Base-by-base conservation (phyloP, 2,329 filamentous ascomycete genomes). In the Xylaria sp. region DNA sequence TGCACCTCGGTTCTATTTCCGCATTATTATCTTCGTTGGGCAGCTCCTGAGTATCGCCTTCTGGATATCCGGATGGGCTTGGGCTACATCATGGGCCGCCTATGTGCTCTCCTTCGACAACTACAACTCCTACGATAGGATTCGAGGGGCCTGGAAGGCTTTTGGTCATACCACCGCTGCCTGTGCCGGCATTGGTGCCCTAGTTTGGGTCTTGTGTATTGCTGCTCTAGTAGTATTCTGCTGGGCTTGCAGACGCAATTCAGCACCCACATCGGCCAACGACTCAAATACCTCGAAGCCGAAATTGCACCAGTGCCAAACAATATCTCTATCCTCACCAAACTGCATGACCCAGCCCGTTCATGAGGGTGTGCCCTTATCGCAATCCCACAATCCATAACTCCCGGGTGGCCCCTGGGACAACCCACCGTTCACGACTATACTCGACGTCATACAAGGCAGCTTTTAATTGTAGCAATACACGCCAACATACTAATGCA, bases 41-140 rank as follows among this genome's bases (percentile, higher is more conserved):
- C 78, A 80, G 38, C 60, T 73, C 47, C 66, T 81, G 44, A 68
- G 63, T 54, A 61, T 74, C 59, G 74, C 83, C 67, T 79, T 83
- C 65, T 82, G 81, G 79, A 72, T 83, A 8, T 67, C 73, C 0
- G 76, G 69, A 6, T 80, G 78, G 78, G 73, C 75, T 21, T 81
- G 78, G 78, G 73, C 78, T 4, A 76, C 77, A 9, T 74, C 73
- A 17, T 71, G 72, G 67, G 75, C 77, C 15, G 58, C 71, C 6
- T 59, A 67, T 21, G 71, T 71, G 27, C 66, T 74, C 40, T 67
- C 67, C 3, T 67, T 67, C 25, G 60, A 67, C 29, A 66, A 61
- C 15, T 67, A 64, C 57, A 70, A 70, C 46, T 54, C 69, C 0
- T 51, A 52, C 3, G 58, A 62, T 27, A 35, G 27, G 9, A 60